Base-by-base conservation (phyloP, 257 asterid genomes). In the Salvia rosmarinus region DNA sequence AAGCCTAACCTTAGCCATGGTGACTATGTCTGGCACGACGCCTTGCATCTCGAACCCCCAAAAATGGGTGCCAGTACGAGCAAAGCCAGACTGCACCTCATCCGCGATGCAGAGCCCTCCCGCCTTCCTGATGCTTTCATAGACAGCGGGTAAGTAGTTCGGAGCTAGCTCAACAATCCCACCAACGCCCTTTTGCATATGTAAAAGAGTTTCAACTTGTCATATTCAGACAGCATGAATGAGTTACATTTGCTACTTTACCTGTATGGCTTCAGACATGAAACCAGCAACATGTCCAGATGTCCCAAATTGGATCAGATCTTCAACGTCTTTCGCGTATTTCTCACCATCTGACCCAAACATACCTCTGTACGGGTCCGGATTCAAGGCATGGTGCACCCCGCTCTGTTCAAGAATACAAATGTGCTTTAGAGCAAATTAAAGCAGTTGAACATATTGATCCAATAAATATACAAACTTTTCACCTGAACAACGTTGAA, bases 201-300 rank as follows among this genome's bases (percentile, higher is more conserved):
- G n/a, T n/a, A 42, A 12, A 11, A 12, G 49, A 11, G 49, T 42
- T 42, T n/a, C n/a, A n/a, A n/a, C n/a, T n/a, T 12, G 12, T 3
- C 1, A 12, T 43, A 47, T 47, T 47, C 2, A 9, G 6, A 6
- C 3, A 47, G 11, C 9, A 34, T 14, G 30, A 63, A n/a, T 16
- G 43, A 43, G 30, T 25, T 25, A 11, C n/a, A 30, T 50, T 4
- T 60, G 14, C 34, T 23, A 17, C 2, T 1, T 2, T 43, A 87
- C 96, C 94, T 89, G 96, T 50, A 89, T 86, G 58, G 96, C 84
- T 75, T 89, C 96, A 14, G 95, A 84, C 43, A 89, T 87, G 77
- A 89, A 87, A 16, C 81, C 95, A 55, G 87, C 96, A 60, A 89
- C 92, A 68, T 70, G 84, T 25, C 96, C 95, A n/a, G 84, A 81